Conservation (phyloP, 108 stramenopile genomes). For the Pseudonitzschia pungens region DNA sequence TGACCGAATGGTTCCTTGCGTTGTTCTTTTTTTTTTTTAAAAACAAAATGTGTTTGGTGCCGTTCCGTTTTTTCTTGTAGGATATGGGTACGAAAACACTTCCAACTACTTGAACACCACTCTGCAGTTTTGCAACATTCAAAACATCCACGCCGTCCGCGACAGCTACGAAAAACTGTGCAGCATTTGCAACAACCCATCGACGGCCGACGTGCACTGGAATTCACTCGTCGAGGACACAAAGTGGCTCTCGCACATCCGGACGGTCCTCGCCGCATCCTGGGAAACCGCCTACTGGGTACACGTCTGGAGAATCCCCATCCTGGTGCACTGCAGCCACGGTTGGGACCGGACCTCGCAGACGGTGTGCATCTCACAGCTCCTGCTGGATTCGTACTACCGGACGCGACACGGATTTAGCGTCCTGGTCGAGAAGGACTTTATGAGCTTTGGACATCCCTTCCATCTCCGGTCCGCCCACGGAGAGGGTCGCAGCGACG, state of each 20-base stretch:
- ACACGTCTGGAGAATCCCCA: conserved; percentile 83
- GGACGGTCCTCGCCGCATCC: conserved; percentile 82
- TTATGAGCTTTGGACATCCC: conserved; percentile 96
- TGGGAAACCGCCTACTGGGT: conserved; percentile 88
- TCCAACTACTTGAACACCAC: conserved; percentile 78
- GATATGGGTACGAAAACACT: conserved; percentile 91
- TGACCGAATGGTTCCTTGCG: too few relatives aligned
- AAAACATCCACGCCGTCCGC: conserved; percentile 88
- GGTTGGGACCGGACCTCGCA: conserved; percentile 99
- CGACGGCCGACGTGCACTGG: conserved; percentile 62
- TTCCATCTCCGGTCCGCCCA: conserved; percentile 93
- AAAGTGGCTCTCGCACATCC: conserved; percentile 89
- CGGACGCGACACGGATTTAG: conserved; percentile 93
- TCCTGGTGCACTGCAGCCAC: conserved; percentile 96
- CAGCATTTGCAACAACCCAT: conserved; percentile 53
- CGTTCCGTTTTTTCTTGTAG: conserved; percentile 26
- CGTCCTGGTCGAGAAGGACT: conserved; percentile 96
- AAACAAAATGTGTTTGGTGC: not conserved
- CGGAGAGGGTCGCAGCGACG: conserved; percentile 83
- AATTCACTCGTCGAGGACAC: conserved; percentile 84
- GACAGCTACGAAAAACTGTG: conserved; percentile 79
- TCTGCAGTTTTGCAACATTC: conserved; percentile 83
- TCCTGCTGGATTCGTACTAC: conserved; percentile 96
- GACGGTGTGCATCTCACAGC: conserved; percentile 85
- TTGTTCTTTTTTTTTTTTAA: not conserved